Base-by-base conservation (phyloP, 495 filamentous ascomycete species). In the Annulohypoxylon bovei region DNA sequence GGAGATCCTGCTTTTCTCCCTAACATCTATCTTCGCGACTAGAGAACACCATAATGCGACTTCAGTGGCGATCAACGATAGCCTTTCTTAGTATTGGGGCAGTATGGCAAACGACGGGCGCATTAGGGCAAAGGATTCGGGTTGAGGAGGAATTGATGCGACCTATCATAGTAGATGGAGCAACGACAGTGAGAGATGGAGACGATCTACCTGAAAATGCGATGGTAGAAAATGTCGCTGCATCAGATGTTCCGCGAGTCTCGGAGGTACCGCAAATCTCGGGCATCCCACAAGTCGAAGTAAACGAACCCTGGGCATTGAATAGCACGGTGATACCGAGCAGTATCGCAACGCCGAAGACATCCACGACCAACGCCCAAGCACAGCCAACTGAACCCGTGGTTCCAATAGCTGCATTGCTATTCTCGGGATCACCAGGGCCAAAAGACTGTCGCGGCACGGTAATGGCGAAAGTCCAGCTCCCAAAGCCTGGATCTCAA, bases 381-480 rank as follows among this genome's bases (percentile, higher is more conserved):
- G 18, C 63, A 32, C 65, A 68, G 11, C 66, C 76, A 12, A 42
- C 65, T 1, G 67, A 71, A 28, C 49, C 70, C 0, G 39, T 67
- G 7, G 60, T 80, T 3, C 68, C 78, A 33, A 79, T 80, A 70
- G 68, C 70, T 0, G 78, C 76, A 1, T 65, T 76, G 18, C 65
- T 83, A 54, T 81, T 80, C 68, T 74, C 75, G n/a, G 72, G 76
- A 4, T 56, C 76, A n/a, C 80, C 77, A 0, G 80, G 80, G 1
- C 78, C 80, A 1, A 78, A 74, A 16, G 52, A 67, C 40, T 82
- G 81, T 42, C 78, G 79, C 47, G 81, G 81, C 6, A 58, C 25
- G 35, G 66, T 74, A 18, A 64, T 82, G 44, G 35, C 73, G 27
- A 57, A 55, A 1, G 39, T 82, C 40, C 54, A 49, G 27, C 54